phyloP scores from a whole-genome alignment of 1,284 basidiomycete species.

The Puccinia horiana region DNA sequence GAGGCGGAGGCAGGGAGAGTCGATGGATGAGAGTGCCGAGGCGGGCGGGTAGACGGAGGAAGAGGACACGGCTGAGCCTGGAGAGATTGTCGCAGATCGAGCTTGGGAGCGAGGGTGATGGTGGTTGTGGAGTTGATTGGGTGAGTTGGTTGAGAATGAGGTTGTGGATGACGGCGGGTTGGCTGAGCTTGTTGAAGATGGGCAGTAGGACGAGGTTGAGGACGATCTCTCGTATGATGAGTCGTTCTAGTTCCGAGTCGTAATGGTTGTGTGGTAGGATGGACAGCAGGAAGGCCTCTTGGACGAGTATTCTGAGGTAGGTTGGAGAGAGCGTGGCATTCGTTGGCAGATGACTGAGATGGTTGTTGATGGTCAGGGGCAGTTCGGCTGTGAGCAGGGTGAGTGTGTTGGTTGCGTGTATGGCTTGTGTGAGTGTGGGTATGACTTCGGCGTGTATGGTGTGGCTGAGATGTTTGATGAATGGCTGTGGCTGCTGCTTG shows the following conservation, averaged over 20 bases:
- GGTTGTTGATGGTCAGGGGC: background rate
- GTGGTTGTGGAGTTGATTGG: background rate
- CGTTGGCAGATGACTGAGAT: background rate
- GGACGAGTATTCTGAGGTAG: constrained; percentile 72
- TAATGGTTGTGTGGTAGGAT: constrained; percentile 72
- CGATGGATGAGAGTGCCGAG: constrained; percentile 41
- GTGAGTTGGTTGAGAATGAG: constrained; percentile 62
- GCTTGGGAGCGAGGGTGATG: constrained; percentile 25
- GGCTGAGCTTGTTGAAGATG: constrained; percentile 69
- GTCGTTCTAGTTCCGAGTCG: constrained; percentile 69
- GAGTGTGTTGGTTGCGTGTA: background rate
- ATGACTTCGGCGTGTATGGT: background rate
- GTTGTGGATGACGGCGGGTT: constrained; percentile 79
- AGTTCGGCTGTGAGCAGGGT: background rate
- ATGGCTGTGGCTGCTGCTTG: constrained; percentile 7
- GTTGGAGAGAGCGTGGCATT: constrained; percentile 65
- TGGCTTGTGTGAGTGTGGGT: background rate
- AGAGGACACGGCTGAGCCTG: constrained; percentile 41
- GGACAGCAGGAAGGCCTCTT: constrained; percentile 69
- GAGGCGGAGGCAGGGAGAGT: constrained; percentile 22
- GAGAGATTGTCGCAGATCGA: constrained; percentile 44
- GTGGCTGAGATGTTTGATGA: background rate
- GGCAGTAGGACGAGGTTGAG: constrained; percentile 70
- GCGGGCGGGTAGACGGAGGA: constrained; percentile 50
- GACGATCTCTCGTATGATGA: constrained; percentile 73